A percentile compares a stretch with the other conserved stretches of the same genome.
phyloP scores from a whole-genome alignment of 441 rosid species.

The Melastoma candidum region DNA sequence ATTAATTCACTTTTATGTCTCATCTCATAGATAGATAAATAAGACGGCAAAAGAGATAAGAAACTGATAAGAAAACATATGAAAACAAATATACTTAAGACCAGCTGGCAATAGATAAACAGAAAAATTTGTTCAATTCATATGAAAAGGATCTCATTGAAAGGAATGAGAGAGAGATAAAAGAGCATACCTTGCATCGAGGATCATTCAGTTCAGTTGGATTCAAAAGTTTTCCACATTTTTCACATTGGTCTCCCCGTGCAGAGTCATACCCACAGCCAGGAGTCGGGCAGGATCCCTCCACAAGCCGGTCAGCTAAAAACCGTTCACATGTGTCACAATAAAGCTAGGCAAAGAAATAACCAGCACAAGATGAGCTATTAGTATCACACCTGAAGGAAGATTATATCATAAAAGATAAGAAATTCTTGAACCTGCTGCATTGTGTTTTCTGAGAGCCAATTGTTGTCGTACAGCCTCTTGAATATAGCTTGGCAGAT shows the following conservation, averaged over 20 bases:
- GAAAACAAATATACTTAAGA: no score
- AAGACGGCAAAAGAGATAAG: no score
- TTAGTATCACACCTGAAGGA: not conserved
- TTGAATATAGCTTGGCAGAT: constrained; percentile 82
- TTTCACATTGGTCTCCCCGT: constrained; percentile 95
- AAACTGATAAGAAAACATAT: no score
- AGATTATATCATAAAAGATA: not conserved
- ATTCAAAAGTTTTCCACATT: constrained; percentile 86
- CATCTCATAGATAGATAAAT: no score
- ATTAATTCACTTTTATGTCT: no score
- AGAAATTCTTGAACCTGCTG: constrained; percentile 48
- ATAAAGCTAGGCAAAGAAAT: constrained; percentile 48
- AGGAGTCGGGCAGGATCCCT: constrained; percentile 71
- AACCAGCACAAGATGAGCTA: not conserved
- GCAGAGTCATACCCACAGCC: constrained; percentile 83
- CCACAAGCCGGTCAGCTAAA: constrained; percentile 93
- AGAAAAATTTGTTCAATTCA: no score
- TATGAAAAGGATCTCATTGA: no score
- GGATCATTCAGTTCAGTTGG: constrained; percentile 87
- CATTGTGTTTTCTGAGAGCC: constrained; percentile 79
- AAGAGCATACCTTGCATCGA: constrained; percentile 57
- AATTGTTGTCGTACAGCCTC: constrained; percentile 63
- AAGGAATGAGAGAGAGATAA: not conserved
- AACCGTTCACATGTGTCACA: constrained; percentile 72
- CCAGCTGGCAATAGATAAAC: no score